Percentiles rank a stretch among this genome's conserved stretches.
Evolutionary conservation across 225 moss, liverwort and hornwort genomes (phyloP).

Genomic region (Pseudoscleropodium purum): DNA sequence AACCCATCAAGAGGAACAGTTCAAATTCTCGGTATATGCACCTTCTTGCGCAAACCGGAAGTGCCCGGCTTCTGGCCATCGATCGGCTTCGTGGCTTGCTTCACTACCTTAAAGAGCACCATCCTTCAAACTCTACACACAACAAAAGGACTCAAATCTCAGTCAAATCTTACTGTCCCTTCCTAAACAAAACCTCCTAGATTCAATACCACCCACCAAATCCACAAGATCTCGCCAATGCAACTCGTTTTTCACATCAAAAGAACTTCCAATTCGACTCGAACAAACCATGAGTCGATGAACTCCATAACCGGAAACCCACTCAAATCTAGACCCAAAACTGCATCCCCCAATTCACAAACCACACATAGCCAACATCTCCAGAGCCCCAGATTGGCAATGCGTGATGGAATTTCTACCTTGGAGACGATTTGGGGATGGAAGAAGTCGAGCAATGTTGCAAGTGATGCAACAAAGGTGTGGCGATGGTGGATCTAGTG

Average conservation of each 20-base stretch:
- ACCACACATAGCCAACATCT: no score
- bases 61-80: constrained; percentile 99
- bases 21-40: not conserved
- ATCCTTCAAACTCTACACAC: constrained; percentile 22
- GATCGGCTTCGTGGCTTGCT: constrained; percentile 73
- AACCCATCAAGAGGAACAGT: no score
- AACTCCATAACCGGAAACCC: not conserved
- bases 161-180: not conserved
- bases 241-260: not conserved
- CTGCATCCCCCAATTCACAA: not conserved
- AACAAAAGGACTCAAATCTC: not conserved
- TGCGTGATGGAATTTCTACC: not conserved
- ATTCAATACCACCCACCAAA: not conserved
- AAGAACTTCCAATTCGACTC: not conserved
- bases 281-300: not conserved
- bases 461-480: not conserved
- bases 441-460: not conserved
- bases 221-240: not conserved
- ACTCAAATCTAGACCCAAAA: not conserved
- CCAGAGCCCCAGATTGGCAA: not conserved
- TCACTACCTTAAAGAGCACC: constrained; percentile 68
- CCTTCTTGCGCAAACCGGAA: constrained; percentile 96
- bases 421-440: not conserved
- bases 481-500: not conserved
- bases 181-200: not conserved